Evolutionary conservation across 2,329 filamentous ascomycete species (phyloP).

Genomic region (Thelonectria olida): DNA sequence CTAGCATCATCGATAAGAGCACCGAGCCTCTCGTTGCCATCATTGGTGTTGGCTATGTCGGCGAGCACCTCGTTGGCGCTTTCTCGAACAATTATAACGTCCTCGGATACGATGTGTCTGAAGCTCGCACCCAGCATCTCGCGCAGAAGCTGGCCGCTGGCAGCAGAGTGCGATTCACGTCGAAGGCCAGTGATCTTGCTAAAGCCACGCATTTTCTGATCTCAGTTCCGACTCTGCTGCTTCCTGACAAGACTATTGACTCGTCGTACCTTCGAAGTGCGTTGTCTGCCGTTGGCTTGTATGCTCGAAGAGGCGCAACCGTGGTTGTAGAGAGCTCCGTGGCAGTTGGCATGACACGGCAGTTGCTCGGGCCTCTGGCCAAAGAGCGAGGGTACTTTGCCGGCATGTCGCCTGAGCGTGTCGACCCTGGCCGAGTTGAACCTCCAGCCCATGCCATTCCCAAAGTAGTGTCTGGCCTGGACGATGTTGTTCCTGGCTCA

Average conservation of each 20-base stretch:
- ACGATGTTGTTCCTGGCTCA: slow-evolving; percentile 56
- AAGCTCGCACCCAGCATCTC: slow-evolving; percentile 48
- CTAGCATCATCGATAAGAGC: slow-evolving; percentile 19
- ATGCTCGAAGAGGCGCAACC: slow-evolving; percentile 55
- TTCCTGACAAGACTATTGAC: slow-evolving; percentile 57
- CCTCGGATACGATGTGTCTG: slow-evolving; percentile 59
- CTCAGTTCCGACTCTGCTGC: slow-evolving; percentile 61
- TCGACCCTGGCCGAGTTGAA: slow-evolving; percentile 59
- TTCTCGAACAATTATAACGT: slow-evolving; percentile 54
- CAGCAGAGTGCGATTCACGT: slow-evolving; percentile 49
- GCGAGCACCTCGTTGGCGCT: slow-evolving; percentile 55
- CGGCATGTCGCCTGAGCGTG: slow-evolving; percentile 62
- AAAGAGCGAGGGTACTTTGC: slow-evolving; percentile 52
- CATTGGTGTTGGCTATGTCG: slow-evolving; percentile 63
- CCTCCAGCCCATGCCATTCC: slow-evolving; percentile 56
- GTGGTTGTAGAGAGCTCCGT: slow-evolving; percentile 65
- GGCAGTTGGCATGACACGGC: slow-evolving; percentile 62
- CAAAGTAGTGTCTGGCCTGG: slow-evolving; percentile 63
- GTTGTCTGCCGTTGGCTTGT: slow-evolving; percentile 49
- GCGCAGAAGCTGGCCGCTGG: slow-evolving; percentile 38
- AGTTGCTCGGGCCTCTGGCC: slow-evolving; percentile 57
- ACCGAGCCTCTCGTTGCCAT: slow-evolving; percentile 53
- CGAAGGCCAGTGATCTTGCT: slow-evolving; percentile 47
- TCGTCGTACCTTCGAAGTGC: slow-evolving; percentile 57
- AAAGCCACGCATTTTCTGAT: slow-evolving; percentile 62